phyloP scores from a whole-genome alignment of 441 rosid genomes.

The Adansonia gregorii region DNA sequence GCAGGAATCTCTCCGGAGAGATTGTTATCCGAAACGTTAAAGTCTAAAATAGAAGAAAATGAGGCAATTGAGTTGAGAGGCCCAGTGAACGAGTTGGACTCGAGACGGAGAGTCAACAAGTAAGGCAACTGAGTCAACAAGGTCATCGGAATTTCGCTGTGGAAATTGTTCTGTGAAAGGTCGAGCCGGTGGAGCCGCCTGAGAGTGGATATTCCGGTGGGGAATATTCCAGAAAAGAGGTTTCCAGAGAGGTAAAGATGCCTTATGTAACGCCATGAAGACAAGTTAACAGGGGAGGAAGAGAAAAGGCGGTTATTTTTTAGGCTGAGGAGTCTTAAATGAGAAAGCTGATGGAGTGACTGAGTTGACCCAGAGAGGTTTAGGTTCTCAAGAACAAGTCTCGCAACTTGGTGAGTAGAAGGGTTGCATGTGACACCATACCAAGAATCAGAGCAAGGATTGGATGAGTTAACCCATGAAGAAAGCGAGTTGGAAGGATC shows the following conservation, averaged over 20 bases:
- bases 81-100: slow-evolving; percentile 10
- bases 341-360: slow-evolving; percentile 4
- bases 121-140: slow-evolving; percentile 22
- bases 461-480: slow-evolving; percentile 23
- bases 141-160: slow-evolving; percentile 14
- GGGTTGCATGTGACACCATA: slow-evolving; percentile 24
- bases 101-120: slow-evolving; percentile 22
- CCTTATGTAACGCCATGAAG: slow-evolving; percentile 23
- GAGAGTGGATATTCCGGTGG: slow-evolving; percentile 17
- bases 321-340: slow-evolving; percentile 18
- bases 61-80: slow-evolving; percentile 18
- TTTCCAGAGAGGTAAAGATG: slow-evolving; percentile 21
- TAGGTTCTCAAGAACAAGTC: slow-evolving; percentile 25
- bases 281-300: slow-evolving; percentile 16
- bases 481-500: slow-evolving; percentile 23
- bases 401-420: slow-evolving; percentile 14
- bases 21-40: slow-evolving; percentile 18
- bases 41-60: slow-evolving; percentile 1
- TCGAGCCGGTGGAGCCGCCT: slow-evolving; percentile 19
- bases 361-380: slow-evolving; percentile 23
- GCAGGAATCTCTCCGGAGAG: slow-evolving; percentile 14
- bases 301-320: slow-evolving; percentile 19
- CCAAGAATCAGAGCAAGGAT: slow-evolving; percentile 22
- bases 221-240: neutral
- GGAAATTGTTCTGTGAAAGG: slow-evolving; percentile 16